These are phyloP conservation scores for Starmera stellimalicola DNA, from an alignment of 1,139 yeast species.

Conservation along the genomic window DNA sequence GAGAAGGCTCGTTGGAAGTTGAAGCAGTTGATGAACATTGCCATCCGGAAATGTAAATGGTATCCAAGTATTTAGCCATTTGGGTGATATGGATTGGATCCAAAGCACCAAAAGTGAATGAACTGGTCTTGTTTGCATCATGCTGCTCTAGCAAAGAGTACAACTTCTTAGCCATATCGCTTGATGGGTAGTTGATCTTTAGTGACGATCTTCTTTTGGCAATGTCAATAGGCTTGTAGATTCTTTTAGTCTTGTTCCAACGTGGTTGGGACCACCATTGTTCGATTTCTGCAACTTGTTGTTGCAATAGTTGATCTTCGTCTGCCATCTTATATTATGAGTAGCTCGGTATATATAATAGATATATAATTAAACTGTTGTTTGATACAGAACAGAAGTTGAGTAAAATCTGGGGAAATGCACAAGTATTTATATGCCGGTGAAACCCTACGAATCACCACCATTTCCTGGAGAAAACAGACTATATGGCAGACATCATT, in stretches of 20 bases:
- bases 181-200: constrained; percentile 63
- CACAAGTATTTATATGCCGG: no score
- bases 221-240: constrained; percentile 81
- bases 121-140: constrained; percentile 62
- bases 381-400: no score
- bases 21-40: constrained; percentile 98
- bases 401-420: no score
- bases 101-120: constrained; percentile 91
- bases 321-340: constrained; percentile 5
- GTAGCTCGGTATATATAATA: no score
- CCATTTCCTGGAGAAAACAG: no score
- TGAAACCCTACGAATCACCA: no score
- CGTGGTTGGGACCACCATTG: constrained; percentile 93
- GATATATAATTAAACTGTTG: no score
- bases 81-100: constrained; percentile 96
- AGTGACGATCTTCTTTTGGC: constrained; percentile 82
- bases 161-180: constrained; percentile 74
- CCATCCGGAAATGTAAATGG: constrained; percentile 96
- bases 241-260: constrained; percentile 83
- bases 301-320: constrained; percentile 40
- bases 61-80: constrained; percentile 91
- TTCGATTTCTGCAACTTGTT: constrained; percentile 64
- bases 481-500: no score
- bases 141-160: constrained; percentile 63
- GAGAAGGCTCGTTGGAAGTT: constrained; percentile 94